Conservation (phyloP, 1,284 basidiomycete species). For the Sporisorium exsertum region DNA sequence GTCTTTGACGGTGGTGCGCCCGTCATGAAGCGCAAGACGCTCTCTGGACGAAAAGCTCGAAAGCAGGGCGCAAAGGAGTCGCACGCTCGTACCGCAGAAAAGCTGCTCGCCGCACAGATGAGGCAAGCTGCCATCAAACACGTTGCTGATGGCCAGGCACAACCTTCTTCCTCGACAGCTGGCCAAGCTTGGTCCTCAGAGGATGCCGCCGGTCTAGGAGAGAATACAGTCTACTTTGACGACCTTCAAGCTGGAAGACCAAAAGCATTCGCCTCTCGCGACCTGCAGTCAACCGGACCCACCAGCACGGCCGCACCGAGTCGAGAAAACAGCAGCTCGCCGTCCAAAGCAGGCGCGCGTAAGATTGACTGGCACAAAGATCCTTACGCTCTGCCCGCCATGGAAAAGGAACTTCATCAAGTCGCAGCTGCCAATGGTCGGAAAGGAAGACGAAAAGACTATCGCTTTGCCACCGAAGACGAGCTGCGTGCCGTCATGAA, state of each 20-base stretch:
- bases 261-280: slow-evolving; percentile 73
- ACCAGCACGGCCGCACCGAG: slow-evolving; percentile 21
- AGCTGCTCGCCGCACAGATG: slow-evolving; percentile 91
- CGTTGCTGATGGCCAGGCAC: slow-evolving; percentile 57
- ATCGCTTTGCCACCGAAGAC: slow-evolving; percentile 66
- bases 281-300: slow-evolving; percentile 72
- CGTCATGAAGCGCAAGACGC: slow-evolving; percentile 70
- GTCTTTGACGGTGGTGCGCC: slow-evolving; percentile 84
- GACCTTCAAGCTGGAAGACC: slow-evolving; percentile 39
- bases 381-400: slow-evolving; percentile 65
- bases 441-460: slow-evolving; percentile 54
- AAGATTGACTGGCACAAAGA: slow-evolving; percentile 64
- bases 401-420: slow-evolving; percentile 56
- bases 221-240: slow-evolving; percentile 71
- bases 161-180: slow-evolving; percentile 16
- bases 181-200: slow-evolving; percentile 1
- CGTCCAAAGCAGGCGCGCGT: slow-evolving; percentile 70
- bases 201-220: slow-evolving; percentile 50
- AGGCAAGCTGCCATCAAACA: slow-evolving; percentile 87
- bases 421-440: slow-evolving; percentile 38
- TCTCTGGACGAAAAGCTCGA: slow-evolving; percentile 74
- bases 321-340: slow-evolving; percentile 61
- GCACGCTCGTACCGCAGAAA: slow-evolving; percentile 75
- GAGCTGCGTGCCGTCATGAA: slow-evolving; percentile 64
- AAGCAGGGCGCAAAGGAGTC: slow-evolving; percentile 71